A percentile compares a stretch with the other conserved stretches of the same genome.
Conservation (phyloP, 805 yeast genomes). For the Candida namnaoensis region DNA sequence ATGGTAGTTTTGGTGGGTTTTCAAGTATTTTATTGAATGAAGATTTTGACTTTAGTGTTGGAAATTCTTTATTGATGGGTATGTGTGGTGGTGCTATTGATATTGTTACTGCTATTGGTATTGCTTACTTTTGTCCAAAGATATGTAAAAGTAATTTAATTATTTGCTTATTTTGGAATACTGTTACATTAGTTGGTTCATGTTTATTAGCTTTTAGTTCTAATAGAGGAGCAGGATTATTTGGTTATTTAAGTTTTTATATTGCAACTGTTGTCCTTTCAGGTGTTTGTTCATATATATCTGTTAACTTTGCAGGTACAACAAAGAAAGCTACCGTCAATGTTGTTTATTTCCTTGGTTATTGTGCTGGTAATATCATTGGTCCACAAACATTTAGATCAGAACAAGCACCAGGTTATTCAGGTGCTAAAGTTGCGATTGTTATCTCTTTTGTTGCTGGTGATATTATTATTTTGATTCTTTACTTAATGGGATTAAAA, state of each 20-base stretch:
- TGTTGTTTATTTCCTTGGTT: slow-evolving; percentile 52
- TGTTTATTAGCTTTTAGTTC: neutral
- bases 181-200: neutral
- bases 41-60: slow-evolving; percentile 32
- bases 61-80: slow-evolving; percentile 31
- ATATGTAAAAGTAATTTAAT: neutral
- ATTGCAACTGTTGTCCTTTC: slow-evolving; percentile 27
- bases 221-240: neutral
- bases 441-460: slow-evolving; percentile 36
- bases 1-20: slow-evolving; percentile 50
- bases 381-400: slow-evolving; percentile 68
- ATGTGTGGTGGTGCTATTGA: slow-evolving; percentile 34
- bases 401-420: slow-evolving; percentile 50
- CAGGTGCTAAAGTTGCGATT: slow-evolving; percentile 44
- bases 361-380: slow-evolving; percentile 58
- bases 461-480: slow-evolving; percentile 22
- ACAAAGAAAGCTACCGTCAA: slow-evolving; percentile 62
- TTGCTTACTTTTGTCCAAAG: neutral
- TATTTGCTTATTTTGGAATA: neutral
- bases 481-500: slow-evolving; percentile 21
- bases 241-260: slow-evolving; percentile 5
- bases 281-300: slow-evolving; percentile 26
- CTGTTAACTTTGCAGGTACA: slow-evolving; percentile 57
- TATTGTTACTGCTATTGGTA: slow-evolving; percentile 15
- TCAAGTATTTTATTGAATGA: slow-evolving; percentile 23